Percentiles rank a stretch among this genome's conserved stretches.
phyloP scores from a whole-genome alignment of 2,329 filamentous ascomycete genomes.

The Fusarium graminum region DNA sequence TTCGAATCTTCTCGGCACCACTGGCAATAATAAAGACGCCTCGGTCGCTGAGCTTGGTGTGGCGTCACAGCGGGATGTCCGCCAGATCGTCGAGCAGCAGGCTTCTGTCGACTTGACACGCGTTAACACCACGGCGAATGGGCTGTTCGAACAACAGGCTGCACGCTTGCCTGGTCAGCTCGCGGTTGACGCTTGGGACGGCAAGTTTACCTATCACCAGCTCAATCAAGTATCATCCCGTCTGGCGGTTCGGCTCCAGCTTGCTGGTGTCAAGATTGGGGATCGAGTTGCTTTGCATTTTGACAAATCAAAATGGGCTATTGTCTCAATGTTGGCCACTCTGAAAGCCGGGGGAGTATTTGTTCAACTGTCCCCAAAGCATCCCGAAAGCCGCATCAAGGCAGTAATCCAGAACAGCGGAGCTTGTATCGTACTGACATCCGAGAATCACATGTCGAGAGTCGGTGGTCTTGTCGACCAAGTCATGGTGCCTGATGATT shows the following conservation, averaged over 20 bases:
- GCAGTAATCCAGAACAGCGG: conserved; percentile 10
- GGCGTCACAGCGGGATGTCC: conserved; percentile 13
- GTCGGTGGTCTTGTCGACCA: conserved; percentile 12
- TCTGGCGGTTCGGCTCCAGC: conserved; percentile 10
- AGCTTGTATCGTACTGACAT: conserved; percentile 10
- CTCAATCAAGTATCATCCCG: conserved; percentile 11
- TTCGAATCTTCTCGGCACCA: conserved; percentile 7
- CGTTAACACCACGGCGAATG: conserved; percentile 5
- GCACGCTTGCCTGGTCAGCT: conserved; percentile 1
- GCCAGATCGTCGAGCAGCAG: conserved; percentile 11
- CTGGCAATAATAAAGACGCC: conserved; percentile 8
- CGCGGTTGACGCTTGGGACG: conserved; percentile 11
- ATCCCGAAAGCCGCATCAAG: conserved; percentile 12
- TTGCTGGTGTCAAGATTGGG: conserved; percentile 10
- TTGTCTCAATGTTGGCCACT: conserved; percentile 24
- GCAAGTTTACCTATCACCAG: conserved; percentile 7
- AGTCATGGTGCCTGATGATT: conserved; percentile 18
- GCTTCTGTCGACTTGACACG: conserved; percentile 13
- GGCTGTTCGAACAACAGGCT: conserved; percentile 11
- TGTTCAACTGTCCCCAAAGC: conserved; percentile 13
- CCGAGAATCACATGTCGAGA: conserved; percentile 12
- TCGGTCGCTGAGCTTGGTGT: conserved; percentile 15
- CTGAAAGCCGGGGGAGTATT: conserved; percentile 23
- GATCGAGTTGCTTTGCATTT: conserved; percentile 14
- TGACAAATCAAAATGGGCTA: conserved; percentile 17